Evolutionary conservation across 1,284 basidiomycete species (phyloP).

Genomic region (Apiotrichum gracile): DNA sequence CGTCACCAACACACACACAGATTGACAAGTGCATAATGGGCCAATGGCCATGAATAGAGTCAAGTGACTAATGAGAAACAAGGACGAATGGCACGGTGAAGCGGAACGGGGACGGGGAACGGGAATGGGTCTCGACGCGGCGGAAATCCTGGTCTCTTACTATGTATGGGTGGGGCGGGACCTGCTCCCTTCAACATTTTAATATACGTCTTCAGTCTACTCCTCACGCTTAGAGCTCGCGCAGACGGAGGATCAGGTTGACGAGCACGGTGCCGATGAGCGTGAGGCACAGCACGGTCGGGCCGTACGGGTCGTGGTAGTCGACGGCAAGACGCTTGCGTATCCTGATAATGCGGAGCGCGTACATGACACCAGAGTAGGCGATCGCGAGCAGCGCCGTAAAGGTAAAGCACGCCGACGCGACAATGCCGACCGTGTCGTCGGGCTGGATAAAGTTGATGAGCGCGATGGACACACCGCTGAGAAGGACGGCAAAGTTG

Average conservation of each 20-base stretch:
- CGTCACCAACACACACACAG: no score
- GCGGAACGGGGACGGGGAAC: no score
- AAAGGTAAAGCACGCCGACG: slow-evolving; percentile 79
- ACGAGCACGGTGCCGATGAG: slow-evolving; percentile 66
- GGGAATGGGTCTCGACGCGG: no score
- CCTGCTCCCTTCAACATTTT: no score
- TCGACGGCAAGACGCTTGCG: slow-evolving; percentile 63
- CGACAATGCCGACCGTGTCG: slow-evolving; percentile 73
- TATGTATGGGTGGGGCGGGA: no score
- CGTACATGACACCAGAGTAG: slow-evolving; percentile 81
- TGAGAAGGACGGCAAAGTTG: slow-evolving; percentile 82
- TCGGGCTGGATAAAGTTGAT: slow-evolving; percentile 78
- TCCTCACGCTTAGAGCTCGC: slow-evolving; percentile 26
- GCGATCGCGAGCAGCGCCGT: slow-evolving; percentile 82
- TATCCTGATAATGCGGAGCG: slow-evolving; percentile 74
- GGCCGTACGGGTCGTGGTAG: slow-evolving; percentile 83
- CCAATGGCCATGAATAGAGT: no score
- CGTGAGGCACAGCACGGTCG: slow-evolving; percentile 66
- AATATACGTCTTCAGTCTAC: not conserved
- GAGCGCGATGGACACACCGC: slow-evolving; percentile 79
- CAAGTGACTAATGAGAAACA: no score
- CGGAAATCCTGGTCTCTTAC: no score
- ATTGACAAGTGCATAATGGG: no score
- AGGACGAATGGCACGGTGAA: no score
- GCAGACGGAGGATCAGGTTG: slow-evolving; percentile 57